Evolutionary conservation across 163 green algal genomes (phyloP), one percentile per base, ranked within the genome.

Genomic region (Chlamydomonas reinhardtii): DNA sequence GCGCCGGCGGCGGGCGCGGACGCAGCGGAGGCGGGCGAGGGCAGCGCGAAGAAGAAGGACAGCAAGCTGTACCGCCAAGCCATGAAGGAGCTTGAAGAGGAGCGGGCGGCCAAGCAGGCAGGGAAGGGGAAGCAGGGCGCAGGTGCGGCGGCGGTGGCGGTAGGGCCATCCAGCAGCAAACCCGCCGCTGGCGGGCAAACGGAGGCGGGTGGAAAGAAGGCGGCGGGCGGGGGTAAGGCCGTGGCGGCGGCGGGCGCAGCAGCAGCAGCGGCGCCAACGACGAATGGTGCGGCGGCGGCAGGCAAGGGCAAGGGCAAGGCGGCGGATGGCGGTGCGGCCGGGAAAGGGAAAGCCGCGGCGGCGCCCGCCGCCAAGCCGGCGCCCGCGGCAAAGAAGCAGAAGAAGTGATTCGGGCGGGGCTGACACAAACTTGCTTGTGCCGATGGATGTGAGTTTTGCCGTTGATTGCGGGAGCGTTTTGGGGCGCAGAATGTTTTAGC

Each of bases 361-460:
- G 43, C 64, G 2, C 17, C 39, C 22, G 17, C 65, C 62, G 17
- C 65, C 62, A 83, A 87, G 82, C 27, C 56, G 14, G 64, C 43
- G 43, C 29, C 17, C 11, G 39, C 48, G 35, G 20, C 74, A 1
- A 89, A 89, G 74, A 89, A 89, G 84, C 84, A 89, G 68, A 89
- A 74, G 35, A 84, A 85, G 76, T 89, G 35, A 89, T 43, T 6
- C 12, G 2, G 25, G 25, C 27, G 29, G 62, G 0, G 4, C 24
- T 70, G 20, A 65, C 19, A 4, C 48, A 19, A 19, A 14, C 48
- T 9, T 19, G 11, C 14, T 9, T 20, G 19, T 56, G 11, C 19
- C 48, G 48, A 11, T 6, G 8, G 43, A 16, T 54, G 6, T 54
- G 11, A 6, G 8, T 54, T 54, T 54, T 65, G n/a, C n/a, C n/a